Percentiles rank a stretch among this genome's conserved stretches.
These are phyloP conservation scores for Endocalyx cinctus DNA, from an alignment of 2,329 filamentous ascomycete genomes.

Conservation along the genomic window DNA sequence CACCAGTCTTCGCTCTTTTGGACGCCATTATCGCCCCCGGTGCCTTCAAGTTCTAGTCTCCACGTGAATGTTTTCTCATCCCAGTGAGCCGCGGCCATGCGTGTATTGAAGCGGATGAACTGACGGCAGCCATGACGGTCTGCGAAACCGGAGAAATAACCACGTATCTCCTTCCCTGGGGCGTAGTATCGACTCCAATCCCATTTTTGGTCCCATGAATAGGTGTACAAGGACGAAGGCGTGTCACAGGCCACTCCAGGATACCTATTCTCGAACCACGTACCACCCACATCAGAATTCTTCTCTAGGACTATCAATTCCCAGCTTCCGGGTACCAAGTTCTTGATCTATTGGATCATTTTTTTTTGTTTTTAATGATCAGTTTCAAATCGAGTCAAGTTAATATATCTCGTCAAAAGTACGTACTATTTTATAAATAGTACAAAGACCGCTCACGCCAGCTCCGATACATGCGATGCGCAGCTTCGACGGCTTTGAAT, in stretches of 20 bases:
- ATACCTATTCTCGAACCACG: slow-evolving; percentile 23
- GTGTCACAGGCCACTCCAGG: slow-evolving; percentile 14
- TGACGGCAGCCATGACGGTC: slow-evolving; percentile 29
- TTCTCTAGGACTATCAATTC: slow-evolving; percentile 29
- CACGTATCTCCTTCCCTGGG: slow-evolving; percentile 19
- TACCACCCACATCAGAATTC: slow-evolving; percentile 24
- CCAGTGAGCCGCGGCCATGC: slow-evolving; percentile 39
- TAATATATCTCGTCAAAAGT: background rate
- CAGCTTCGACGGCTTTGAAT: slow-evolving; percentile 31
- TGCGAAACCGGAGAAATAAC: slow-evolving; percentile 29
- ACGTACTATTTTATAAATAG: slow-evolving; percentile 23
- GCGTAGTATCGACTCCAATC: slow-evolving; percentile 27
- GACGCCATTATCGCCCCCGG: too few relatives aligned
- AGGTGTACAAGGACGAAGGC: slow-evolving; percentile 10
- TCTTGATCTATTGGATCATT: too few relatives aligned
- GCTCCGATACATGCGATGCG: slow-evolving; percentile 27
- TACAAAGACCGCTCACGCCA: slow-evolving; percentile 23
- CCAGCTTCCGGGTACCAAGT: slow-evolving; percentile 24
- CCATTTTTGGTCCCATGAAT: slow-evolving; percentile 21
- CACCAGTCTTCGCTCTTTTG: slow-evolving; percentile 31
- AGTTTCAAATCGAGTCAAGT: background rate
- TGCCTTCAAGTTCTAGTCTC: slow-evolving; percentile 25
- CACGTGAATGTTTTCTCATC: slow-evolving; percentile 36
- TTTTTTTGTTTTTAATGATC: slow-evolving; percentile 12
- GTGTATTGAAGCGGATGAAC: slow-evolving; percentile 39